Evolutionary conservation across 2,329 filamentous ascomycete genomes (phyloP), one percentile per base, ranked within the genome.

Genomic region (Stagonosporopsis rhizophila): DNA sequence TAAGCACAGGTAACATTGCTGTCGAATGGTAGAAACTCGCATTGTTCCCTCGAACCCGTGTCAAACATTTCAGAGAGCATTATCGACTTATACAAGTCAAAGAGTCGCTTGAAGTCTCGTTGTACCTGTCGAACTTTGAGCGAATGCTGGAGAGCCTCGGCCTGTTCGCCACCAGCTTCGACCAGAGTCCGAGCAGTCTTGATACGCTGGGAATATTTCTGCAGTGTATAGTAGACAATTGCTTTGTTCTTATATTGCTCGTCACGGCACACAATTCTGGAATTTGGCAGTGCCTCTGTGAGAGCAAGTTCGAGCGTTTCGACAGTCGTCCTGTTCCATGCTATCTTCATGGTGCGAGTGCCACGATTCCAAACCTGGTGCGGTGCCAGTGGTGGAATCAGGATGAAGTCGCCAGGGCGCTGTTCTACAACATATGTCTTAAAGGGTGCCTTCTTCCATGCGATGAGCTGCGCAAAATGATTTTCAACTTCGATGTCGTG

Each of bases 211-310:
- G 83, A 84, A 72, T 98, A 98, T 68, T 92, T 95, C 11, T 89
- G 80, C 3, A 98, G 81, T 0, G 92, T 91, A 72, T 89, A 96
- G 75, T 93, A 96, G 40, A 97, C 83, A 55, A 98, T 97, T 5
- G 93, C 91, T 74, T 98, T 98, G 79, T 96, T 97, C 75, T 98
- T 98, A 81, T 99, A 99, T 75, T 98, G 94, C 74, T 99, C 95
- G 65, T 99, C 95, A 34, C 95, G 89, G 72, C 95, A 98, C 2
- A 98, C 94, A 65, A 97, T 85, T 12, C 92, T 86, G 9, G 93
- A 91, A 66, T 92, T 92, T 0, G 93, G 92, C 2, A 99, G 82
- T 0, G 94, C 92, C 78, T 98, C 95, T 56, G 87, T 84, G 19
- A 98, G 76, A 0, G 94, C 95, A 74, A 96, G 81, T 62, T 94